These are phyloP conservation scores for Cetraspora pellucida DNA, from an alignment of 192 early-diverging fungal genomes.

Conservation along the genomic window DNA sequence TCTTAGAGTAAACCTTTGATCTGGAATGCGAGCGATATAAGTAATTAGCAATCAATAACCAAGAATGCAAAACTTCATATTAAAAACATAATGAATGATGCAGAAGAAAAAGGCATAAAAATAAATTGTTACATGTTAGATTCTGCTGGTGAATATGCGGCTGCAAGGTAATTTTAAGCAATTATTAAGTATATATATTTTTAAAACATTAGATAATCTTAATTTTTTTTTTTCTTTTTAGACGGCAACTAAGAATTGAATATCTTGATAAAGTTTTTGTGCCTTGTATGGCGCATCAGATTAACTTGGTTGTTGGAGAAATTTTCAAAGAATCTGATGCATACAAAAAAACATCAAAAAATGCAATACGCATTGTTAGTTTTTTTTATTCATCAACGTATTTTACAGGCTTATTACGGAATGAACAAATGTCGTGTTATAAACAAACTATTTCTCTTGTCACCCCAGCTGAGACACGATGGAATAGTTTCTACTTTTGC, in stretches of 20 bases:
- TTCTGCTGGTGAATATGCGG: constrained; percentile 16
- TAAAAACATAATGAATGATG: too few relatives aligned
- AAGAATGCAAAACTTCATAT: too few relatives aligned
- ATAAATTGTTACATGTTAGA: constrained; percentile 18
- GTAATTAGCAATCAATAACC: too few relatives aligned
- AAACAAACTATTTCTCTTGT: too few relatives aligned
- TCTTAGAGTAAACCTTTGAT: too few relatives aligned
- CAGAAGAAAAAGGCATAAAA: too few relatives aligned
- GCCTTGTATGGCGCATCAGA: constrained; percentile 24
- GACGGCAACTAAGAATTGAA: constrained; percentile 9
- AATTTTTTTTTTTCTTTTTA: constrained; percentile 10
- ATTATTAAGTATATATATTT: not conserved
- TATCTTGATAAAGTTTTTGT: constrained; percentile 22
- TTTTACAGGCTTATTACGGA: too few relatives aligned
- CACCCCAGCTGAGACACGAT: too few relatives aligned
- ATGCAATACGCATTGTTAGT: constrained; percentile 3
- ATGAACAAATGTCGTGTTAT: too few relatives aligned
- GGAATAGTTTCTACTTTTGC: too few relatives aligned
- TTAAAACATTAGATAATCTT: not conserved
- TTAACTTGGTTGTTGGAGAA: constrained; percentile 9
- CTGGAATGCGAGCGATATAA: too few relatives aligned
- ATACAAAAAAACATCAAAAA: constrained; percentile 14
- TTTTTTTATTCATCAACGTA: too few relatives aligned
- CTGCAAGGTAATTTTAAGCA: constrained; percentile 3
- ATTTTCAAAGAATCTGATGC: constrained; percentile 18